Evolutionary conservation across 331 rosid genomes (phyloP).

Genomic region (Malus hybrid): DNA sequence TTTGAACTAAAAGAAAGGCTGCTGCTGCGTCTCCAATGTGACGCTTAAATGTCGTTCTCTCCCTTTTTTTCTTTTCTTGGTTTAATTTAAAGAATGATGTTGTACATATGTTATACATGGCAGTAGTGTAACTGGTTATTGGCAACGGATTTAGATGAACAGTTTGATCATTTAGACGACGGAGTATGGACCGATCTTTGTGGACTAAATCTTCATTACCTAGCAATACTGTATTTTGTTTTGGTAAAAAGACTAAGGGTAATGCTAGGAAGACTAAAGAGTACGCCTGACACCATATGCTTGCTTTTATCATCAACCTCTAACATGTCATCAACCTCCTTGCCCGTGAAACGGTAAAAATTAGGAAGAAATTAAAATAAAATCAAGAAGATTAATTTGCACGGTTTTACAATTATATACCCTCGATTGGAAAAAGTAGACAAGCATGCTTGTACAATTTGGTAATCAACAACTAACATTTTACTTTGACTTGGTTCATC

Average conservation of each 20-base stretch:
- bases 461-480: conserved; percentile 15
- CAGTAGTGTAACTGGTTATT: not conserved
- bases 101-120: conserved; percentile 22
- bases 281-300: not conserved
- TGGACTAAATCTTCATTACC: not conserved
- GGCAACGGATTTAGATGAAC: not conserved
- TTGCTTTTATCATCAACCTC: not conserved
- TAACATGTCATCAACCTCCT: not conserved
- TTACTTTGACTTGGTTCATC: conserved; percentile 8
- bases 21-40: not conserved
- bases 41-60: not conserved
- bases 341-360: not conserved
- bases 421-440: not conserved
- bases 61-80: not conserved
- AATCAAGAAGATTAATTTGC: not conserved
- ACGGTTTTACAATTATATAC: not conserved
- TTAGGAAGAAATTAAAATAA: not conserved
- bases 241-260: not conserved
- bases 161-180: too few species aligned
- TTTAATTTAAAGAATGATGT: not conserved
- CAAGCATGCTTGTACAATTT: not conserved
- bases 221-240: not conserved
- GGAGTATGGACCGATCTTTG: not conserved
- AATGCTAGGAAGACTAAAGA: too few species aligned
- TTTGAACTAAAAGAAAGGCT: not conserved